phyloP scores from a whole-genome alignment of 2,329 filamentous ascomycete species.

The Arthrobotrys sphaeroides region DNA sequence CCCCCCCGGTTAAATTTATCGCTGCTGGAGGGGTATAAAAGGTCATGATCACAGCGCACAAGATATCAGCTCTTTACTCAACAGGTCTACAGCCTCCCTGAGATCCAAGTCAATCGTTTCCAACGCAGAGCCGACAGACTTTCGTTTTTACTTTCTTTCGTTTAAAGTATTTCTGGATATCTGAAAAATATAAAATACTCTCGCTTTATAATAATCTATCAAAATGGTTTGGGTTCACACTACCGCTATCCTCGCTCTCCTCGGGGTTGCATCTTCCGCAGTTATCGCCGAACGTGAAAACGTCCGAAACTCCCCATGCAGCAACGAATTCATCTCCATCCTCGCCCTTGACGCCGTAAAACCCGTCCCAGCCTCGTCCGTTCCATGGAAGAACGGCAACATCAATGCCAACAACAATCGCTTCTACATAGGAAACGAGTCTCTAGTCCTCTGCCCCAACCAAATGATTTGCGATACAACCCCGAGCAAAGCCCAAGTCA shows the following conservation, averaged over 20 bases:
- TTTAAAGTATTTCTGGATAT: too few relatives aligned
- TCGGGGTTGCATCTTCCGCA: conserved; percentile 5
- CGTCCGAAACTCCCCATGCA: background rate
- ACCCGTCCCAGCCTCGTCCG: background rate
- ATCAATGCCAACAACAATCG: conserved; percentile 24
- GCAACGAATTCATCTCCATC: conserved; percentile 9
- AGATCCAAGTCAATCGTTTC: conserved; percentile 7
- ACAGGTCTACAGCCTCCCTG: too few relatives aligned
- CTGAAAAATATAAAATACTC: too few relatives aligned
- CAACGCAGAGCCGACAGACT: too few relatives aligned
- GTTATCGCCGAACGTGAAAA: background rate
- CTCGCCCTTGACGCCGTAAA: background rate
- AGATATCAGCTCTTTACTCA: too few relatives aligned
- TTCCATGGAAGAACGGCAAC: conserved; percentile 28
- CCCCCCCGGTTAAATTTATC: too few relatives aligned
- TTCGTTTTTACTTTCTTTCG: too few relatives aligned
- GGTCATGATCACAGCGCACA: too few relatives aligned
- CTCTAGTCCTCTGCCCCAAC: background rate
- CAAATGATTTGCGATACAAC: background rate
- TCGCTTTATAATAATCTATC: background rate
- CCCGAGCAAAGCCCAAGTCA: conserved; percentile 1
- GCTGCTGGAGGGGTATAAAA: too few relatives aligned
- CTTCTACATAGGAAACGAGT: conserved; percentile 28
- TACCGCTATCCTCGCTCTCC: conserved; percentile 5
- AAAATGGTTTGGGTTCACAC: conserved; percentile 30